Base-by-base conservation (phyloP, 2,329 filamentous ascomycete species). In the Neonectria hederae region DNA sequence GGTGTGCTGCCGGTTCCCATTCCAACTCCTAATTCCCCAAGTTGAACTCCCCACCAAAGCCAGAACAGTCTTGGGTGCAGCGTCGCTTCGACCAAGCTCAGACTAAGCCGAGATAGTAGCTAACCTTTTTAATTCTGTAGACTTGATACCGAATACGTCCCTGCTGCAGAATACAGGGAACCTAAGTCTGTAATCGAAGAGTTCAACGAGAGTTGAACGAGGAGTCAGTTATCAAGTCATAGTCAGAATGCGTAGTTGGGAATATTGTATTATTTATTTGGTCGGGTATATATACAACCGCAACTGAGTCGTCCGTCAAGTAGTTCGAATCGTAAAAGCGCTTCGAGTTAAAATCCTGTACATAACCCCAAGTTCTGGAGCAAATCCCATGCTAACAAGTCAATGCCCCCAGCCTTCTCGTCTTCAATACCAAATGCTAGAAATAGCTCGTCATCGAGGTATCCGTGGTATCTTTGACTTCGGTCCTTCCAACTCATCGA, bases 381-480 rank as follows among this genome's bases (percentile, higher is more conserved):
- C 49, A 89, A 59, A 65, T 87, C 84, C 1, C 75, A 78, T 0
- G 84, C 86, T 8, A 76, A 48, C 1, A 89, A 75, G 69, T 89
- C 86, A 19, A 89, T 85, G 0, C 79, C 83, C 0, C 74, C 86
- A 0, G 83, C 76, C 28, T 71, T 75, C 51, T 75, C 66, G 70
- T 89, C 86, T 71, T 89, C 86, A 38, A 87, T 82, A 0, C 87
- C 87, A 72, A 89, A 89, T 0, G 76, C 80, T 3, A 89, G 46
- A 43, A 89, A 83, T 14, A 89, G 19, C 13, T 83, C 80, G 68
- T 89, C 86, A 65, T 89, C 86, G 10, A 84, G 63, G 59, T 83
- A 87, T 0, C 87, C 87, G 68, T 88, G 83, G 65, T 89, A 88
- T 30, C 72, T 81, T 65, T 81, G 75, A 0, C 78, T 80, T 0